Evolutionary conservation across 345 rosid genomes (phyloP), one percentile per base, ranked within the genome.

Genomic region (Gossypium mustelinum): DNA sequence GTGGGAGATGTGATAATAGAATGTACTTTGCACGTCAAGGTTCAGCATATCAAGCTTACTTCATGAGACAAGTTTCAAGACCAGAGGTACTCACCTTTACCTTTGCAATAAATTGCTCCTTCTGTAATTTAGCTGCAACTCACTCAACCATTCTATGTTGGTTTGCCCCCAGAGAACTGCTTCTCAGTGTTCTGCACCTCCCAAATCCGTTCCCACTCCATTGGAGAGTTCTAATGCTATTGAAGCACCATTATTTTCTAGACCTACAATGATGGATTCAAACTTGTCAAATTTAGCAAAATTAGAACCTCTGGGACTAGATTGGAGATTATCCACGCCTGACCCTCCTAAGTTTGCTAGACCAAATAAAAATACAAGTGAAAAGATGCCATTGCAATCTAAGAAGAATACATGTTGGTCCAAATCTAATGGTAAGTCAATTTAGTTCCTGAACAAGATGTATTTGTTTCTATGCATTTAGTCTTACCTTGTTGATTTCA

Each of bases 21-120:
- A 47, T 84, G 82, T 48, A 78, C 78, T 93, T 89, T 75, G 88
- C 89, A 0, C 88, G 97, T 20, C 98, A 93, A 84, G 86, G 81
- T 17, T 87, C 94, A 11, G 79, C 78, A 44, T 80, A 87, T 54
- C 98, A 90, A 75, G 88, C 83, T 34, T 83, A 76, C 70, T 94
- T 89, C 80, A 92, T 92, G 98, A 87, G 96, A 78, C 96, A 78
- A 67, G 85, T 70, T 78, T 84, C 90, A 41, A 68, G 61, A 11
- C 80, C 83, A 60, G 85, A 88, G 88, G 95, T 90, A 60, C 67
- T 65, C 68, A 29, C 20, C 50, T 24, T 39, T 52, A 18, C 45
- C 47, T n/a, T 47, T 27, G 44, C 9, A 9, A n/a, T n/a, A 20
- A 57, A 57, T 13, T 44, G 5, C 18, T 74, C 61, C 20, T 70